Conservation (phyloP, 2,329 filamentous ascomycete species). For the Pseudofabraea citricarpa region DNA sequence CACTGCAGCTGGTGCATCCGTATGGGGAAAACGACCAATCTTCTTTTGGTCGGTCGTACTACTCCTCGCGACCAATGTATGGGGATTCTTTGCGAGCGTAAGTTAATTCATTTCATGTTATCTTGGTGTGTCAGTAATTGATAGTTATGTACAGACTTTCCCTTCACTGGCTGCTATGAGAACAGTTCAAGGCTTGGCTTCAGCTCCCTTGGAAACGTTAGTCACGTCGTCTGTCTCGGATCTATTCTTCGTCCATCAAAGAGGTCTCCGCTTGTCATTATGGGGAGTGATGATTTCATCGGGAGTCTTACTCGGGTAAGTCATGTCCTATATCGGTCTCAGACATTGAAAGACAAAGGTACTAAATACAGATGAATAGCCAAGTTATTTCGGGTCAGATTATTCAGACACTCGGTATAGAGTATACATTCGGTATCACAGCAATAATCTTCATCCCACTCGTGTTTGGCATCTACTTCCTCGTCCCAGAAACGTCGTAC, state of each 20-base stretch:
- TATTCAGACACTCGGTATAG: slow-evolving; percentile 30
- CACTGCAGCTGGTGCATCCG: slow-evolving; percentile 34
- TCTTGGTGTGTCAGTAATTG: too few relatives aligned
- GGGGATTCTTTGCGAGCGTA: slow-evolving; percentile 33
- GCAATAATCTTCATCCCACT: slow-evolving; percentile 37
- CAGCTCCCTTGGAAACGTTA: slow-evolving; percentile 27
- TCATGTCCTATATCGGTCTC: too few relatives aligned
- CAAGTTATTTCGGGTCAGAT: slow-evolving; percentile 38
- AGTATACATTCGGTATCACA: slow-evolving; percentile 32
- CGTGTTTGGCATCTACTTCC: slow-evolving; percentile 36
- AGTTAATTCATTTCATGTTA: too few relatives aligned
- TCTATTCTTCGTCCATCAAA: slow-evolving; percentile 41
- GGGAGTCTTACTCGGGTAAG: slow-evolving; percentile 25
- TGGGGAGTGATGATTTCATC: slow-evolving; percentile 18
- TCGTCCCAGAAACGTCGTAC: slow-evolving; percentile 39
- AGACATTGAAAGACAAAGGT: too few relatives aligned
- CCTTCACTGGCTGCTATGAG: slow-evolving; percentile 30
- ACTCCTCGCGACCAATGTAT: slow-evolving; percentile 32
- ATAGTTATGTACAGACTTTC: slow-evolving; percentile 32
- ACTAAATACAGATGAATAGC: too few relatives aligned
- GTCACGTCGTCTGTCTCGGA: slow-evolving; percentile 35
- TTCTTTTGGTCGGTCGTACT: slow-evolving; percentile 27
- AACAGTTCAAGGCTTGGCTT: slow-evolving; percentile 24
- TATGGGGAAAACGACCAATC: slow-evolving; percentile 24
- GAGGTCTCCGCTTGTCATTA: slow-evolving; percentile 30